A percentile compares a stretch with the other conserved stretches of the same genome.
Conservation (phyloP, 2,329 filamentous ascomycete genomes). For the Phialophora chinensis region DNA sequence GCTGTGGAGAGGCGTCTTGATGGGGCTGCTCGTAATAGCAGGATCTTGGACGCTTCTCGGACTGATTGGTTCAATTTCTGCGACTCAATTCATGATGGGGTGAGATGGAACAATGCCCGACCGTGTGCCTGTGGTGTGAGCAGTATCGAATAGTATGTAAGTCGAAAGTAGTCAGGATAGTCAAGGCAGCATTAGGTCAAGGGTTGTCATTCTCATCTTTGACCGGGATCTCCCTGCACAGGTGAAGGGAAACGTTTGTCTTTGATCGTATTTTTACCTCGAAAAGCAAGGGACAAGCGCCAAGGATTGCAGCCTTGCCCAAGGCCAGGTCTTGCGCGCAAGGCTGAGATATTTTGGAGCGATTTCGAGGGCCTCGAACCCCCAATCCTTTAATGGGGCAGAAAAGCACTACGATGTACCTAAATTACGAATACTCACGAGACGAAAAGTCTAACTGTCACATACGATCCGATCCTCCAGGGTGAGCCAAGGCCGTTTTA, state of each 20-base stretch:
- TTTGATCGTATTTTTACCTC: not conserved
- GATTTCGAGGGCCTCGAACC: not conserved
- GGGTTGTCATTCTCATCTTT: not conserved
- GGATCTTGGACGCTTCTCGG: not conserved
- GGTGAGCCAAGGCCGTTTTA: too few species aligned
- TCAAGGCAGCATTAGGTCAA: not conserved
- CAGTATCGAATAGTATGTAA: not conserved
- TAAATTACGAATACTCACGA: too few species aligned
- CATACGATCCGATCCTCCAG: too few species aligned
- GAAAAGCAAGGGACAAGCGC: not conserved
- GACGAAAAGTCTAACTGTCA: too few species aligned
- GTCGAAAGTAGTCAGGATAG: not conserved
- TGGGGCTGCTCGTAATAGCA: not conserved
- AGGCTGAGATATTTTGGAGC: constrained; percentile 1
- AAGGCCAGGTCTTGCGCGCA: not conserved
- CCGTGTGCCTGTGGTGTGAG: not conserved
- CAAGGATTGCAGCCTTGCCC: constrained; percentile 1
- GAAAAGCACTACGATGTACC: too few species aligned
- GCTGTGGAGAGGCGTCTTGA: not conserved
- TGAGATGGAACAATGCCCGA: not conserved
- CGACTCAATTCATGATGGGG: not conserved
- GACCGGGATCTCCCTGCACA: not conserved
- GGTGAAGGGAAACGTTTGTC: not conserved
- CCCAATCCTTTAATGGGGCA: not conserved
- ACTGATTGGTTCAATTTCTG: not conserved